Base-by-base conservation (phyloP, 106 monocot genomes). In the Dendrobium nobile region DNA sequence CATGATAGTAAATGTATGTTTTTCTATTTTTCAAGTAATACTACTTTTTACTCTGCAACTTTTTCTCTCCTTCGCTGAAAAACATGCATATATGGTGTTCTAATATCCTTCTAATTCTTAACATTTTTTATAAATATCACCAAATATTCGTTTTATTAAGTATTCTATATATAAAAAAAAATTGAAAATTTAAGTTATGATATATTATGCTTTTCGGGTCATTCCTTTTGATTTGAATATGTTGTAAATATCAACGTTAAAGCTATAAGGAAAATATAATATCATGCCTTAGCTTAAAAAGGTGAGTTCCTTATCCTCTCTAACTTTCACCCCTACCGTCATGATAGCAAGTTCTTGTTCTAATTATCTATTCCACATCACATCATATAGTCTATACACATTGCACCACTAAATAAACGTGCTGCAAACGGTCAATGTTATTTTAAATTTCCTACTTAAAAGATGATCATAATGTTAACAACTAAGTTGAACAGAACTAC, bases 401-500 rank as follows among this genome's bases (percentile, higher is more conserved):
- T 45, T 45, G 45, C 45, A 7, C 6, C 9, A 4, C 0, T 45
- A 45, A 45, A 45, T 45, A 45, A 45, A 45, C 45, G 6, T 9
- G 45, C 45, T 9, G 9, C 45, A 9, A 45, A 45, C 45, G 9
- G 6, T 45, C 8, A 45, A 45, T 45, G 9, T 45, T 9, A 7
- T 13, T 61, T 61, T 70, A 70, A 33, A 37, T 33, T 70, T 70
- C 37, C 70, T 13, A 65, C 64, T 24, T 65, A 33, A 13, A 70
- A 37, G 70, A 70, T 7, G 11, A 37, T 37, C 70, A 70, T 37
- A 61, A 17, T 22, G 26, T 16, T 1, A 37, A 15, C 16, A 72
- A 72, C 11, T 45, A 22, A 75, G 44, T 75, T 75, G 16, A 2
- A 45, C 7, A 77, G 47, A 84, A 58, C 75, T 75, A 84, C 84